Percentiles rank a stretch among this genome's conserved stretches.
Conservation (phyloP, 2,329 filamentous ascomycete species). For the Calonectria montana region DNA sequence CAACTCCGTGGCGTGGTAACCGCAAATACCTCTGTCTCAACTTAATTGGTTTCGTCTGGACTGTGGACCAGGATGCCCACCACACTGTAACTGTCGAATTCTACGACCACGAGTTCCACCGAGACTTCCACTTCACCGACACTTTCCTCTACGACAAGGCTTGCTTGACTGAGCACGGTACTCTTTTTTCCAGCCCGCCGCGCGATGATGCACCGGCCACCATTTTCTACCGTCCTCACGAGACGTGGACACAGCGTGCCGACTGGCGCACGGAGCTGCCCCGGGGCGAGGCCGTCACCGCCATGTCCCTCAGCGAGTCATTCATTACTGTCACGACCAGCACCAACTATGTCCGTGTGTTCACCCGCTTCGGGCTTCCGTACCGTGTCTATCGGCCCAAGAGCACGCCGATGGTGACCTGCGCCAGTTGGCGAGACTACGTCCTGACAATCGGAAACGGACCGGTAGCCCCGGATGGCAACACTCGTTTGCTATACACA, state of each 20-base stretch:
- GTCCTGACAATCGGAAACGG: slow-evolving; percentile 97
- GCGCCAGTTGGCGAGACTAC: slow-evolving; percentile 94
- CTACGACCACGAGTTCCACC: slow-evolving; percentile 91
- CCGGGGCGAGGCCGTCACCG: slow-evolving; percentile 83
- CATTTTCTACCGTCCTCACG: slow-evolving; percentile 96
- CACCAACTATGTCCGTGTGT: slow-evolving; percentile 89
- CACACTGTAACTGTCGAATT: slow-evolving; percentile 98
- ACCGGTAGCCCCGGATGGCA: slow-evolving; percentile 81
- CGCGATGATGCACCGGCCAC: slow-evolving; percentile 75
- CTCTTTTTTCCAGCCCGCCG: slow-evolving; percentile 85
- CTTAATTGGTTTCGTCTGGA: slow-evolving; percentile 95
- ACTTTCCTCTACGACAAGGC: slow-evolving; percentile 97
- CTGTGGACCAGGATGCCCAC: slow-evolving; percentile 92
- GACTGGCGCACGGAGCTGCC: slow-evolving; percentile 95
- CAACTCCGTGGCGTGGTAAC: slow-evolving; percentile 95
- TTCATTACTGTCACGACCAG: slow-evolving; percentile 92
- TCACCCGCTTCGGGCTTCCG: slow-evolving; percentile 91
- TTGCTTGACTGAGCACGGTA: slow-evolving; percentile 86
- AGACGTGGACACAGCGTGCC: slow-evolving; percentile 91
- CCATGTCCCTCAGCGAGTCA: slow-evolving; percentile 90
- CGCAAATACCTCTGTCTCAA: slow-evolving; percentile 94
- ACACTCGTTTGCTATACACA: slow-evolving; percentile 83
- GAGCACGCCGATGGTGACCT: slow-evolving; percentile 89
- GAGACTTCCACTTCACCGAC: slow-evolving; percentile 98
- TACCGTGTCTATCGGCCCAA: slow-evolving; percentile 93